A percentile compares a stretch with the other conserved stretches of the same genome.
Evolutionary conservation across 192 early-diverging fungal species (phyloP).

Genomic region (Kappamyces sp.): DNA sequence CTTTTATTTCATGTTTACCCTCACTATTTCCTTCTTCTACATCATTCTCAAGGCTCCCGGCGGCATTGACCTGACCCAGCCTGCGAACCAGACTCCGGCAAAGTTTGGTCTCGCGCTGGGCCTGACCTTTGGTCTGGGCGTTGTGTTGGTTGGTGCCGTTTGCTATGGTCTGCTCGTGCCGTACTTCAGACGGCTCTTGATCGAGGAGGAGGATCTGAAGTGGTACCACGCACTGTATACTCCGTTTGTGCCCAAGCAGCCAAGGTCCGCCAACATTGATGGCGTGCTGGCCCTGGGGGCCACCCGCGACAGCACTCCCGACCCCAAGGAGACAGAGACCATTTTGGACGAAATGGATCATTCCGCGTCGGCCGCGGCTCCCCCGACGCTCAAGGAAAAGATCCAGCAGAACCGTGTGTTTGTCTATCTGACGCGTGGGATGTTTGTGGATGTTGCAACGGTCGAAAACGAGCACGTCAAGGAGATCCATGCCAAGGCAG

Average conservation of each 20-base stretch:
- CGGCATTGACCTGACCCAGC: conserved; percentile 14
- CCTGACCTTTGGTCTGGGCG: conserved; percentile 55
- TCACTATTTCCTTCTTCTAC: conserved; percentile 60
- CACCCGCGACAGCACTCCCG: conserved; percentile 14
- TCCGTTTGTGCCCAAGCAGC: conserved; percentile 49
- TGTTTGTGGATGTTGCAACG: conserved; percentile 37
- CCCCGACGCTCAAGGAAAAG: neutral
- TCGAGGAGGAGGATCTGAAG: conserved; percentile 58
- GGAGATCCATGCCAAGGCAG: conserved; percentile 58
- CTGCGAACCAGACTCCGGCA: conserved; percentile 5
- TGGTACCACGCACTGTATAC: conserved; percentile 70
- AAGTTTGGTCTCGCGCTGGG: conserved; percentile 50
- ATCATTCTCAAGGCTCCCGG: conserved; percentile 64
- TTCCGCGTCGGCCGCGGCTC: neutral
- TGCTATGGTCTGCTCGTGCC: conserved; percentile 60
- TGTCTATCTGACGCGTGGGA: neutral
- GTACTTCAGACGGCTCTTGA: conserved; percentile 58
- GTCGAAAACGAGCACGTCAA: conserved; percentile 22
- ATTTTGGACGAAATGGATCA: neutral
- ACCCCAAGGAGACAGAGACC: neutral
- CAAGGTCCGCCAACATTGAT: conserved; percentile 21
- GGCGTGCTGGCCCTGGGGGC: conserved; percentile 10
- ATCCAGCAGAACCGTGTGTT: neutral
- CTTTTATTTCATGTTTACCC: conserved; percentile 62
- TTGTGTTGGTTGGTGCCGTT: conserved; percentile 44